A percentile compares a stretch with the other conserved stretches of the same genome.
These are phyloP conservation scores for Corrigiola litoralis DNA, from an alignment of 179 eudicot genomes.

Conservation along the genomic window DNA sequence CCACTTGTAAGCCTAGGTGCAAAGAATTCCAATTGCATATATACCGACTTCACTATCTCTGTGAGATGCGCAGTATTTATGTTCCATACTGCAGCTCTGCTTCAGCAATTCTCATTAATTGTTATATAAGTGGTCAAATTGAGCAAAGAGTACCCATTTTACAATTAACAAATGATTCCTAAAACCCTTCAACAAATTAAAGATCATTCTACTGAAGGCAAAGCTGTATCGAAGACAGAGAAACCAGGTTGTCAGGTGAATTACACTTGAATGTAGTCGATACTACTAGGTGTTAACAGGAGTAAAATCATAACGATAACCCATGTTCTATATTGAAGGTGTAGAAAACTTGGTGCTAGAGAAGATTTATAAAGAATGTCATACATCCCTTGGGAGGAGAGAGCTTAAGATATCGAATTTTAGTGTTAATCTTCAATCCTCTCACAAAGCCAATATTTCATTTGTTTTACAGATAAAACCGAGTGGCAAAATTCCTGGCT, in stretches of 20 bases:
- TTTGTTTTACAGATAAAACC: no score
- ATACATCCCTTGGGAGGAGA: no score
- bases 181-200: neutral
- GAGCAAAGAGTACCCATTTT: neutral
- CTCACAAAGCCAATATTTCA: no score
- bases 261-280: neutral
- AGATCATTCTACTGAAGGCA: neutral
- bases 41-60: neutral
- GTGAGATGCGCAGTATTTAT: neutral
- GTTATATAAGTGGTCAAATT: neutral
- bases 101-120: neutral
- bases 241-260: neutral
- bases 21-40: neutral
- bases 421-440: no score
- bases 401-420: no score
- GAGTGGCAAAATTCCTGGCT: no score
- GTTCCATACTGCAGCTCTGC: neutral
- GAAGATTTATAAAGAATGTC: no score
- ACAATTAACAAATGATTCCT: neutral
- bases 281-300: no score
- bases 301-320: no score
- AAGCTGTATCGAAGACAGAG: neutral
- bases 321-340: no score
- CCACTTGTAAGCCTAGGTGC: neutral
- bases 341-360: no score